Evolutionary conservation across 2,329 filamentous ascomycete genomes (phyloP).

Genomic region (Clarireedia hainanense): DNA sequence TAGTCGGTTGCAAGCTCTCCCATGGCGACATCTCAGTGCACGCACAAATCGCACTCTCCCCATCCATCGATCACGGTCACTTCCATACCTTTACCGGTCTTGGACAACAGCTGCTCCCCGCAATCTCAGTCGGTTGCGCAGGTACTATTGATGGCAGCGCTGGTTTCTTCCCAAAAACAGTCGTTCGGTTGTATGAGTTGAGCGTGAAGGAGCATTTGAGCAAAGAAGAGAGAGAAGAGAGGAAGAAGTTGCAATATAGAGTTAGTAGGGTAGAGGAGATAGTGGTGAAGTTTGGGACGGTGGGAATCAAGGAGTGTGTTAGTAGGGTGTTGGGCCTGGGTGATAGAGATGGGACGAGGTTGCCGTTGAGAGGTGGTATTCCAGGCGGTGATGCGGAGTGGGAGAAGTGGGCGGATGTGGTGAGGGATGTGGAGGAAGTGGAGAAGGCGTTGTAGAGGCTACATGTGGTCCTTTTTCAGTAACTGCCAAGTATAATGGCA

Average conservation of each 20-base stretch:
- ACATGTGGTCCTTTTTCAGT: too few species aligned
- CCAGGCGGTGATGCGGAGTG: conserved; percentile 44
- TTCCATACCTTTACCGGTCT: conserved; percentile 59
- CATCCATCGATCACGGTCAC: conserved; percentile 47
- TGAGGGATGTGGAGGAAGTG: conserved; percentile 25
- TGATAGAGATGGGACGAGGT: conserved; percentile 48
- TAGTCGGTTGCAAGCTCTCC: conserved; percentile 62
- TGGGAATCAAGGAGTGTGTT: conserved; percentile 59
- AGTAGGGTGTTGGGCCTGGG: conserved; percentile 52
- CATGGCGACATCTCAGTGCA: conserved; percentile 60
- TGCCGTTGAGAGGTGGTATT: conserved; percentile 51
- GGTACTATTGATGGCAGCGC: conserved; percentile 61
- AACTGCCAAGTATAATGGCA: too few species aligned
- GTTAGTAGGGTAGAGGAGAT: conserved; percentile 55
- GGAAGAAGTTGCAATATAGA: conserved; percentile 49
- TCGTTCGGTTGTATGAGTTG: conserved; percentile 49
- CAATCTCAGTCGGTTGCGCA: conserved; percentile 53
- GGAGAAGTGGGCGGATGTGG: conserved; percentile 34
- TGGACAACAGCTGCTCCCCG: conserved; percentile 56
- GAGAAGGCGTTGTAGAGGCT: conserved; percentile 23
- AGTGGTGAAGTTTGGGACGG: conserved; percentile 50
- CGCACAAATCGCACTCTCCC: conserved; percentile 51
- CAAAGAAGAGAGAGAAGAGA: conserved; percentile 39
- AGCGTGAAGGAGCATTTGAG: conserved; percentile 30
- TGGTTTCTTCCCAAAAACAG: conserved; percentile 54